Percentiles rank a stretch among this genome's conserved stretches.
Evolutionary conservation across 2,329 filamentous ascomycete genomes (phyloP).

Genomic region (Claviceps humidiphila): DNA sequence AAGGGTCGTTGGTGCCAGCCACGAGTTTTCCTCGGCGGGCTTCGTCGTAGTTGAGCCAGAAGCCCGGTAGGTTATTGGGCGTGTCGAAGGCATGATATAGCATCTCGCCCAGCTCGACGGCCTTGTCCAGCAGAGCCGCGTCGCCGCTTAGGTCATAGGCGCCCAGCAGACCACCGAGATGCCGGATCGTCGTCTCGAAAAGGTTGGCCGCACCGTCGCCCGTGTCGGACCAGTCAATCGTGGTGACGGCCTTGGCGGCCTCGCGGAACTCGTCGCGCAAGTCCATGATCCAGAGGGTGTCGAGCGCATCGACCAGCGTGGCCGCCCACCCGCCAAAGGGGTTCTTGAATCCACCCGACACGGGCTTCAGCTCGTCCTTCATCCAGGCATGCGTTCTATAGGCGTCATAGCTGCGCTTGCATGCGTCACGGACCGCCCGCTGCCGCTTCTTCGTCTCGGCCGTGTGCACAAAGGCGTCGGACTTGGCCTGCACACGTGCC

Average conservation of each 20-base stretch:
- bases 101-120: slow-evolving; percentile 39
- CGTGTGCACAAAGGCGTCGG: slow-evolving; percentile 10
- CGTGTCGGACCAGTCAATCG: slow-evolving; percentile 39
- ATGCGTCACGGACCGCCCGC: slow-evolving; percentile 26
- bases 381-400: slow-evolving; percentile 41
- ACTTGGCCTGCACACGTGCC: slow-evolving; percentile 18
- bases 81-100: slow-evolving; percentile 42
- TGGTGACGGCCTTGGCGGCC: slow-evolving; percentile 34
- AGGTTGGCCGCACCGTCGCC: slow-evolving; percentile 28
- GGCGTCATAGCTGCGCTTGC: slow-evolving; percentile 32
- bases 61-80: slow-evolving; percentile 35
- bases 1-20: slow-evolving; percentile 33
- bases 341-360: slow-evolving; percentile 31
- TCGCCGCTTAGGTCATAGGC: slow-evolving; percentile 38
- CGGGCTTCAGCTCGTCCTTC: slow-evolving; percentile 37
- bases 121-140: slow-evolving; percentile 32
- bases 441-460: slow-evolving; percentile 17
- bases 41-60: slow-evolving; percentile 31
- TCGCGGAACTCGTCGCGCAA: slow-evolving; percentile 41
- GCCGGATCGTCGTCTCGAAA: slow-evolving; percentile 39
- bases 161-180: slow-evolving; percentile 35
- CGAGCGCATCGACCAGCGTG: slow-evolving; percentile 46
- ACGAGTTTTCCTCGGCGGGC: slow-evolving; percentile 32
- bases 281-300: slow-evolving; percentile 51
- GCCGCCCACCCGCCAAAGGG: slow-evolving; percentile 43